Evolutionary conservation across 352 stramenopile species (phyloP).

Genomic region (Hyaloperonospora brassicae): DNA sequence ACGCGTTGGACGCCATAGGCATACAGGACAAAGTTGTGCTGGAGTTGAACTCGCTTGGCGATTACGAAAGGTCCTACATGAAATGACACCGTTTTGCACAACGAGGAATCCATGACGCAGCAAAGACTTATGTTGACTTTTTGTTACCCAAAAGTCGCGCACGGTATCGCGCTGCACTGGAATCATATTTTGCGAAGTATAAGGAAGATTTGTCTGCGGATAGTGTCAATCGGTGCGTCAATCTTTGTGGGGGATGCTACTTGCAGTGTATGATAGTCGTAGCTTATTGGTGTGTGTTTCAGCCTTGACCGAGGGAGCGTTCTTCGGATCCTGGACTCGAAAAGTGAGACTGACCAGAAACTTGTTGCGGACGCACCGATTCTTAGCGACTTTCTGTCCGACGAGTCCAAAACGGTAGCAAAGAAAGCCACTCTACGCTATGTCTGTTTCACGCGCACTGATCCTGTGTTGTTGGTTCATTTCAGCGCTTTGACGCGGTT

Average conservation of each 20-base stretch:
- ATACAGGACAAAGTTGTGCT: constrained; percentile 56
- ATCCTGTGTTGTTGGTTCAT: constrained; percentile 2
- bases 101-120: neutral
- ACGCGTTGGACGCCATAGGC: constrained; percentile 45
- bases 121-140: neutral
- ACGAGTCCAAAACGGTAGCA: constrained; percentile 40
- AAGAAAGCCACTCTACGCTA: neutral
- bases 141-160: constrained; percentile 33
- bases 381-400: constrained; percentile 57
- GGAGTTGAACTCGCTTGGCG: constrained; percentile 79
- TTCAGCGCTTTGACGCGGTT: constrained; percentile 62
- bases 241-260: neutral
- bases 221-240: constrained; percentile 58
- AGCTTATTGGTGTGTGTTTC: neutral
- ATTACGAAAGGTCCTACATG: constrained; percentile 50
- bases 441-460: constrained; percentile 5
- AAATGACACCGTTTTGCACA: neutral
- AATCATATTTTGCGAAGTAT: constrained; percentile 54
- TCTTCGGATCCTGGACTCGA: constrained; percentile 83
- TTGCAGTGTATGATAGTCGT: neutral
- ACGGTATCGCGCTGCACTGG: constrained; percentile 57
- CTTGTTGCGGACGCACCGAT: constrained; percentile 59
- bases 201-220: constrained; percentile 62
- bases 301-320: constrained; percentile 78
- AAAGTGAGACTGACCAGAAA: constrained; percentile 59